Conservation (phyloP, 129 eudicot genomes). For the Arctium lappa region DNA sequence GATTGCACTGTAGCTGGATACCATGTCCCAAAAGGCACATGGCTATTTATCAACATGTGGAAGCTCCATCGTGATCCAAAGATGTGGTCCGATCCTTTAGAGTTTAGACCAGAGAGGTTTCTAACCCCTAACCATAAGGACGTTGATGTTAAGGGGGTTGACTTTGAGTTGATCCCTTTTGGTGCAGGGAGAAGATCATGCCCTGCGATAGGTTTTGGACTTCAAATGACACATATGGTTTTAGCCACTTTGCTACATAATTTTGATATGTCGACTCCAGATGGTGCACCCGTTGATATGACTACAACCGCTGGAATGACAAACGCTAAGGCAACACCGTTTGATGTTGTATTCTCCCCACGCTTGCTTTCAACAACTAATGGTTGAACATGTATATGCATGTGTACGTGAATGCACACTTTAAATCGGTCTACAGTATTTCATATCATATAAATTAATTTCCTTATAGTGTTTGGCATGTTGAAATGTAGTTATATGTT, state of each 20-base stretch:
- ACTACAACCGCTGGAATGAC: slow-evolving; percentile 10
- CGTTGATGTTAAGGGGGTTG: neutral
- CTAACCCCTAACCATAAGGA: neutral
- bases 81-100: slow-evolving; percentile 1
- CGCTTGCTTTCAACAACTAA: neutral
- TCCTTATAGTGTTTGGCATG: too few relatives aligned
- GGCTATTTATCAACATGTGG: slow-evolving; percentile 1
- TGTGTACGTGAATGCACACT: too few relatives aligned
- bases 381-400: too few relatives aligned
- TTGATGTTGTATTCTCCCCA: slow-evolving; percentile 22
- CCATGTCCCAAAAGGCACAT: too few relatives aligned
- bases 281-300: slow-evolving; percentile 15
- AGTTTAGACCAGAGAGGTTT: slow-evolving; percentile 22
- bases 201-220: slow-evolving; percentile 5
- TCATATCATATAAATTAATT: too few relatives aligned
- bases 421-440: too few relatives aligned
- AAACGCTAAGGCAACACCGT: neutral
- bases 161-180: slow-evolving; percentile 9
- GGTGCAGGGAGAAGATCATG: slow-evolving; percentile 26
- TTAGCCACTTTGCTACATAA: slow-evolving; percentile 19
- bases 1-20: too few relatives aligned
- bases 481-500: too few relatives aligned
- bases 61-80: slow-evolving; percentile 15
- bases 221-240: slow-evolving; percentile 7
- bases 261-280: slow-evolving; percentile 12